phyloP scores from a whole-genome alignment of 2,329 filamentous ascomycete species.

The Exophiala sp. region DNA sequence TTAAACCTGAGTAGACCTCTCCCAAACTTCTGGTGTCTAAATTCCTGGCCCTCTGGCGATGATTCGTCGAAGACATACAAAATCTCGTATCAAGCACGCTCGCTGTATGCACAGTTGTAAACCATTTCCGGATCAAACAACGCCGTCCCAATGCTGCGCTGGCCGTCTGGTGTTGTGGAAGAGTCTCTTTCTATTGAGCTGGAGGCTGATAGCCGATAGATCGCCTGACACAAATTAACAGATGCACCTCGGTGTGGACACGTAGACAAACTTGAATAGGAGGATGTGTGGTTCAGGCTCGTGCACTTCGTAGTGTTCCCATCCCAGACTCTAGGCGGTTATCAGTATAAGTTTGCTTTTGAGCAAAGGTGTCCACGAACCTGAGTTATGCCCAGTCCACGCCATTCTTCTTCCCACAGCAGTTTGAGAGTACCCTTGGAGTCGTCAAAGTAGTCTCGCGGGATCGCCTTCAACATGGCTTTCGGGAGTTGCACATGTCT shows the following conservation, averaged over 20 bases:
- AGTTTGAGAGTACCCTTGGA: slow-evolving; percentile 90
- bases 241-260: not conserved
- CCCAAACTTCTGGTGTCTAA: slow-evolving; percentile 15
- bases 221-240: slow-evolving; percentile 53
- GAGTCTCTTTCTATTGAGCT: slow-evolving; percentile 33
- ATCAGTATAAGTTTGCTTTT: slow-evolving; percentile 15
- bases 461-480: slow-evolving; percentile 95
- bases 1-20: slow-evolving; percentile 19
- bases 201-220: slow-evolving; percentile 81
- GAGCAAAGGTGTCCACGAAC: slow-evolving; percentile 46
- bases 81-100: slow-evolving; percentile 22
- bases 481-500: slow-evolving; percentile 97
- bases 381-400: slow-evolving; percentile 94
- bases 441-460: slow-evolving; percentile 88
- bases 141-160: slow-evolving; percentile 27
- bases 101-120: slow-evolving; percentile 23
- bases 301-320: slow-evolving; percentile 99
- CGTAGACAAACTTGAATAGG: slow-evolving; percentile 80
- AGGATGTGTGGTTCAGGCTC: slow-evolving; percentile 98
- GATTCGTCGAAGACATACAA: slow-evolving; percentile 22
- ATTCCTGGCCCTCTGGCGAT: slow-evolving; percentile 10
- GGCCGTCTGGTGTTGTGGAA: slow-evolving; percentile 8
- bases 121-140: slow-evolving; percentile 15
- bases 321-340: slow-evolving; percentile 75
- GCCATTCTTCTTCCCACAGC: slow-evolving; percentile 98